These are phyloP conservation scores for Colletotrichum noveboracense DNA, from an alignment of 2,329 filamentous ascomycete species.

Conservation along the genomic window DNA sequence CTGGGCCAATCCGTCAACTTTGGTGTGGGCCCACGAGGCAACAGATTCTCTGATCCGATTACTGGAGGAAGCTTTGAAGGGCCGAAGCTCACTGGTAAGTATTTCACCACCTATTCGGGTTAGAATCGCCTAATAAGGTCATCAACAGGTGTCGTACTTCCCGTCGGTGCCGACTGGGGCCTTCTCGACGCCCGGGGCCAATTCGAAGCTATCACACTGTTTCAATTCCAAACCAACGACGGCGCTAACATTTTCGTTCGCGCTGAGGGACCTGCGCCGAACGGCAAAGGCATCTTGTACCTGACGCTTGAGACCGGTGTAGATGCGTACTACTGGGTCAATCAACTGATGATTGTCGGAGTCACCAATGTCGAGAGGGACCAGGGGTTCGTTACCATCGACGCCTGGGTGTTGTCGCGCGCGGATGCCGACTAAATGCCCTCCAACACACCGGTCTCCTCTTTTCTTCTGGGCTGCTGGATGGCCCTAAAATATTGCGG, in stretches of 20 bases:
- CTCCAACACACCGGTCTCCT: rapidly evolving
- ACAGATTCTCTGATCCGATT: background rate
- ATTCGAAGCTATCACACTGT: background rate
- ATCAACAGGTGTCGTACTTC: background rate
- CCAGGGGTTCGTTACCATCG: background rate
- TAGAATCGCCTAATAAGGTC: rapidly evolving
- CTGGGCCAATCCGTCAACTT: background rate
- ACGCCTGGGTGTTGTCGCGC: background rate
- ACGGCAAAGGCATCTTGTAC: background rate
- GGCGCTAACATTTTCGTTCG: background rate
- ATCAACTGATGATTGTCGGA: background rate
- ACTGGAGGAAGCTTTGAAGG: background rate
- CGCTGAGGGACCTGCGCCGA: background rate
- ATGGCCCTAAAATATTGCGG: rapidly evolving
- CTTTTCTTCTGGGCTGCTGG: background rate
- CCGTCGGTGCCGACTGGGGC: background rate
- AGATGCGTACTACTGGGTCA: background rate
- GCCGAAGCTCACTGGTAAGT: background rate
- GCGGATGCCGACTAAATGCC: background rate
- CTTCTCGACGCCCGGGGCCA: background rate
- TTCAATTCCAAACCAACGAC: background rate
- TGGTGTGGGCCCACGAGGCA: background rate
- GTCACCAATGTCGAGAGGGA: background rate
- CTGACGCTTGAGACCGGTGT: background rate
- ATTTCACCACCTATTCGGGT: rapidly evolving